A percentile compares a stretch with the other conserved stretches of the same genome.
Evolutionary conservation across 1,284 basidiomycete genomes (phyloP).

Genomic region (Boletus albobrunnescens): DNA sequence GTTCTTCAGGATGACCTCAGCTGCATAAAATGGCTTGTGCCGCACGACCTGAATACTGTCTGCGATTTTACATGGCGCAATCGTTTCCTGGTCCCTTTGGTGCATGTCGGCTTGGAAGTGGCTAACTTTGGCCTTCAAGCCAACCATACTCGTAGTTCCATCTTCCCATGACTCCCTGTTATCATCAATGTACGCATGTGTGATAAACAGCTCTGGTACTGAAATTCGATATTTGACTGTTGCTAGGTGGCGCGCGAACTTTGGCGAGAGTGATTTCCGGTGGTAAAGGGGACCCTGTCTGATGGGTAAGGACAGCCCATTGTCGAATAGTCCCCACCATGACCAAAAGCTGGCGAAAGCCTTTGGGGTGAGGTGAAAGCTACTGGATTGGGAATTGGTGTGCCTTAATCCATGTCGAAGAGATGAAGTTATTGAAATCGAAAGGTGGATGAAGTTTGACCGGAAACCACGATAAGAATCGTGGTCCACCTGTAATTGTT

Average conservation of each 20-base stretch:
- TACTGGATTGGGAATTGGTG: slow-evolving; percentile 47
- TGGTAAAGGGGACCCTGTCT: slow-evolving; percentile 84
- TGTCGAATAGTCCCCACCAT: slow-evolving; percentile 88
- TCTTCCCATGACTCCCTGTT: slow-evolving; percentile 73
- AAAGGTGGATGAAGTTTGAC: slow-evolving; percentile 93
- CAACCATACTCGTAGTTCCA: slow-evolving; percentile 78
- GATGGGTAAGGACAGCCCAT: slow-evolving; percentile 78
- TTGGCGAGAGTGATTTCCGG: slow-evolving; percentile 73
- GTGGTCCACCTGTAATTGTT: slow-evolving; percentile 38
- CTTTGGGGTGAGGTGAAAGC: slow-evolving; percentile 84
- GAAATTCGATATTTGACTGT: slow-evolving; percentile 92
- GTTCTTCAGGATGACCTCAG: slow-evolving; percentile 78
- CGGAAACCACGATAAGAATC: slow-evolving; percentile 91
- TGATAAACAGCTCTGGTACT: slow-evolving; percentile 77
- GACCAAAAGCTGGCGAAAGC: slow-evolving; percentile 88
- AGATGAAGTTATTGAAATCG: slow-evolving; percentile 79
- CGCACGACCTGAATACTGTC: slow-evolving; percentile 53
- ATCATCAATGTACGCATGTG: slow-evolving; percentile 86
- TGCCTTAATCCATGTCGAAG: slow-evolving; percentile 28
- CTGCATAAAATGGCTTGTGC: slow-evolving; percentile 91
- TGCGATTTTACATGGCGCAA: slow-evolving; percentile 46
- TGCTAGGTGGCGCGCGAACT: slow-evolving; percentile 85
- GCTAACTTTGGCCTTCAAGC: slow-evolving; percentile 79
- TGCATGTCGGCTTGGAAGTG: slow-evolving; percentile 89
- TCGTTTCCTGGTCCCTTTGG: slow-evolving; percentile 83